Percentiles rank a stretch among this genome's conserved stretches.
Conservation (phyloP, 495 filamentous ascomycete species). For the Aspergillus taichungensis region DNA sequence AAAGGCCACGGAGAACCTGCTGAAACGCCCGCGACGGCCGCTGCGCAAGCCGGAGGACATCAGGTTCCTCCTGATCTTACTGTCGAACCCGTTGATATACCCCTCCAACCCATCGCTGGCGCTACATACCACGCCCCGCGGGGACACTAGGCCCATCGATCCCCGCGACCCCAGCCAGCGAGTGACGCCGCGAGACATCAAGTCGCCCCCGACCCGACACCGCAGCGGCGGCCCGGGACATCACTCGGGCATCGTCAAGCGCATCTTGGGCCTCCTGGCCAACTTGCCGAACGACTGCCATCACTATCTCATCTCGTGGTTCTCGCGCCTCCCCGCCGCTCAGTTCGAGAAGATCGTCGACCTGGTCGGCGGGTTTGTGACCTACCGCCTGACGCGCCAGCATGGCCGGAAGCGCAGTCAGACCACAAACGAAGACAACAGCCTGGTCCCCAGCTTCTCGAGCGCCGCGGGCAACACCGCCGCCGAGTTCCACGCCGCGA, state of each 20-base stretch:
- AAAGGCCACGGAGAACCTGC: constrained; percentile 72
- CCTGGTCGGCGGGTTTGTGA: constrained; percentile 69
- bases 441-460: constrained; percentile 62
- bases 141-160: constrained; percentile 23
- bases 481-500: constrained; percentile 68
- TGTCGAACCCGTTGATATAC: constrained; percentile 73
- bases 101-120: constrained; percentile 21
- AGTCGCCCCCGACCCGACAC: constrained; percentile 5
- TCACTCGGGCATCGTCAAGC: constrained; percentile 80
- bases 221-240: constrained; percentile 37
- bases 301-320: constrained; percentile 77
- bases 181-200: constrained; percentile 13
- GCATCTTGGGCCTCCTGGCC: constrained; percentile 71
- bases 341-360: constrained; percentile 69
- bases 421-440: constrained; percentile 50
- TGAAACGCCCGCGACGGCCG: constrained; percentile 75
- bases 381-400: constrained; percentile 70
- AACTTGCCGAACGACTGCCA: constrained; percentile 71
- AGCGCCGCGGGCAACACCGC: constrained; percentile 50
- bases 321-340: constrained; percentile 59
- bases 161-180: constrained; percentile 14
- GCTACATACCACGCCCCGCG: constrained; percentile 6
- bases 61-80: constrained; percentile 73
- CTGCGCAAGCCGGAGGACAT: constrained; percentile 61
- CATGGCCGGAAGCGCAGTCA: constrained; percentile 56